Base-by-base conservation (phyloP, 768 basidiomycete genomes). In the Boletus pseudopeckii region DNA sequence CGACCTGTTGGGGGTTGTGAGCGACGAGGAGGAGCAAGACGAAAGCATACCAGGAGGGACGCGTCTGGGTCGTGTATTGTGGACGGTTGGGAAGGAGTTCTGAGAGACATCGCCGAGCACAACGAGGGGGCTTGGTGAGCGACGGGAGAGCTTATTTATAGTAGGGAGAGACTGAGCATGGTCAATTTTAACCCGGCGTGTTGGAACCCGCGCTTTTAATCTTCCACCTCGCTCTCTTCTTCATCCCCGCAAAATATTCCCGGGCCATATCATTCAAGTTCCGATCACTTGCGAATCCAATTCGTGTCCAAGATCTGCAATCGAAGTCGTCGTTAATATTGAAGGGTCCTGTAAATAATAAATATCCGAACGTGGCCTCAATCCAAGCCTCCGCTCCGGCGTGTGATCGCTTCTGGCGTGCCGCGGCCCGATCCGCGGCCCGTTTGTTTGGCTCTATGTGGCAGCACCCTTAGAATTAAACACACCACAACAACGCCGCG, bases 1-100 rank as follows among this genome's bases (percentile, higher is more conserved):
- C 75, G 20, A 77, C 71, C 76, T 78, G 48, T 7, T 26, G 24
- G 22, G 28, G 17, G 11, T 34, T 9, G 40, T 56, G 37, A 58
- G 58, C 37, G 24, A 13, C 22, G 48, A 48, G 24, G 48, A 38
- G 15, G 40, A 36, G 34, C 1, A 36, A 28, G 20, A 18, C 2
- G 26, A 36, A 17, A 22, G 20, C 47, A 0, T 52, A 69, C 67
- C 37, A 64, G 36, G 24, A 62, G 7, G 24, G 54, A 44, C 38
- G 37, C 24, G 48, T 61, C 56, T 18, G 40, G 24, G 40, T 52
- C 61, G n/a, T 53, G 53, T 14, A 61, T 14, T 1, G 62, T 67
- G 40, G 65, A 61, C 18, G 55, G 53, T 22, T 38, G 54, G 1
- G 62, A 64, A 10, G 34, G 20, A 2, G 46, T 40, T 45, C 38